Evolutionary conservation across 2,329 filamentous ascomycete genomes (phyloP).

Genomic region (Aspergillus neoniger): DNA sequence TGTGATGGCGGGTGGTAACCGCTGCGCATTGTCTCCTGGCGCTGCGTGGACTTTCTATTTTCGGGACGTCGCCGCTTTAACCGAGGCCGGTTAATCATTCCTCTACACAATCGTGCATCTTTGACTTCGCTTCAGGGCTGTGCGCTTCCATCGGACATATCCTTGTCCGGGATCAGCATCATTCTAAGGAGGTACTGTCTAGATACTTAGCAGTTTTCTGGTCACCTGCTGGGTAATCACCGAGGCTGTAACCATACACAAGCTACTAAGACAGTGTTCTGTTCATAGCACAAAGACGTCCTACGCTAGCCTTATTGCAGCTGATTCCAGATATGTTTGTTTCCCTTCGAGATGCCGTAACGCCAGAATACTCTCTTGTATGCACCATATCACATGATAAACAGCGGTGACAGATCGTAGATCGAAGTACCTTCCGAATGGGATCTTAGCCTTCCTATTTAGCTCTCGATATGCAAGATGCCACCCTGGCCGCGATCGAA

Average conservation of each 20-base stretch:
- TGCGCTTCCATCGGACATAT: not conserved
- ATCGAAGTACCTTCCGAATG: not conserved
- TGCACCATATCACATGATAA: conserved; percentile 4
- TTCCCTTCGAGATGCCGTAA: not conserved
- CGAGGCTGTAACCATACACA: not conserved
- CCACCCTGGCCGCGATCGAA: not conserved
- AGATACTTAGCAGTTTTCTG: too few relatives aligned
- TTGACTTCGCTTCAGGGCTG: not conserved
- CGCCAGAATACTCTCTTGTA: not conserved
- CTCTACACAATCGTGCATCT: not conserved
- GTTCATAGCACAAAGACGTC: not conserved
- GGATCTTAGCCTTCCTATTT: not conserved
- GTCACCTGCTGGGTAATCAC: too few relatives aligned
- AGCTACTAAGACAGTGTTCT: not conserved
- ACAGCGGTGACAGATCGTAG: conserved; percentile 3
- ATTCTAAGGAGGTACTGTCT: not conserved
- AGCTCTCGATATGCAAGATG: not conserved
- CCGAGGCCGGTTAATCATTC: not conserved
- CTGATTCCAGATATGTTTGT: not conserved
- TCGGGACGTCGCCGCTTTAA: not conserved
- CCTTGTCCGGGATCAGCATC: not conserved
- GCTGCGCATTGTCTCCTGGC: not conserved
- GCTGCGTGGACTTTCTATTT: conserved; percentile 2
- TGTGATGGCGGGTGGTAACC: conserved; percentile 16
- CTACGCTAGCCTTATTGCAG: not conserved